Conservation (phyloP, 2,329 filamentous ascomycete genomes). For the Zymoseptoria ardabiliae region DNA sequence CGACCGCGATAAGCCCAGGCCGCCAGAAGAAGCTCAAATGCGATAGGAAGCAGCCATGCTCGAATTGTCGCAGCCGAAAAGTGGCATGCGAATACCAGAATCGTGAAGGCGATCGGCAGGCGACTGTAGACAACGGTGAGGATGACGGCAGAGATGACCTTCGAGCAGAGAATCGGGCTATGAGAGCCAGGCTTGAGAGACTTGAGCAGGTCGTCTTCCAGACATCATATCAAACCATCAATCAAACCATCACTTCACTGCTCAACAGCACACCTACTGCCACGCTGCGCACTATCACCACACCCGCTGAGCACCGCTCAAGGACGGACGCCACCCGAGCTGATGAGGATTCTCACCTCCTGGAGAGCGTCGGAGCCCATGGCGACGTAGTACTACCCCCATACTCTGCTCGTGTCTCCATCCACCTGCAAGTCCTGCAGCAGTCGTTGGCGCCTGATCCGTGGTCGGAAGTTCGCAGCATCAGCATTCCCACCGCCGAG, state of each 20-base stretch:
- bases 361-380: constrained; percentile 7
- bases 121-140: background rate
- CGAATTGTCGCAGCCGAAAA: constrained; percentile 19
- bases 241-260: background rate
- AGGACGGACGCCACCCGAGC: constrained; percentile 7
- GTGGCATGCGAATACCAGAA: constrained; percentile 13
- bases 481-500: constrained; percentile 14
- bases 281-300: background rate
- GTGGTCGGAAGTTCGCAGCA: constrained; percentile 1
- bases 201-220: constrained; percentile 16
- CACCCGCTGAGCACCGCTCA: background rate
- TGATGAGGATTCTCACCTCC: constrained; percentile 11
- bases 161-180: constrained; percentile 13
- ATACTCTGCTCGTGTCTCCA: constrained; percentile 3
- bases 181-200: constrained; percentile 12
- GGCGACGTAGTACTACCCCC: constrained; percentile 3
- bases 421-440: constrained; percentile 7
- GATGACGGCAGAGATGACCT: constrained; percentile 2
- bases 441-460: background rate
- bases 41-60: constrained; percentile 17
- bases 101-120: background rate
- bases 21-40: constrained; percentile 15
- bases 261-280: background rate
- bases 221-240: background rate
- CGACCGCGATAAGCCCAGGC: constrained; percentile 4